Conservation (phyloP, 345 rosid species). For the Populus nigra region DNA sequence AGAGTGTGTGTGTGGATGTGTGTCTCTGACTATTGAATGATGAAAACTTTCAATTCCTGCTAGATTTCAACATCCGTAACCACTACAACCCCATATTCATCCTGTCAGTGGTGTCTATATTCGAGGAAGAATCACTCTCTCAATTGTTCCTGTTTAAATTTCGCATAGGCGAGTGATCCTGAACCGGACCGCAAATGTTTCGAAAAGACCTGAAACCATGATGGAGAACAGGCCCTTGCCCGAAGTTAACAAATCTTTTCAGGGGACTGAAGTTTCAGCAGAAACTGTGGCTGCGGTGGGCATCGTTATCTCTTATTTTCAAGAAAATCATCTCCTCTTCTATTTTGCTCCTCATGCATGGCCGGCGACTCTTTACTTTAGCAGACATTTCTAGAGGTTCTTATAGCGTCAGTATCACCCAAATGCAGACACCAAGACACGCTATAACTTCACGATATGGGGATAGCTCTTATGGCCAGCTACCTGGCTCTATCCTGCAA, state of each 20-base stretch:
- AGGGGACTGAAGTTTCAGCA: neutral
- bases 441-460: too few species aligned
- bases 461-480: too few species aligned
- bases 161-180: rapidly evolving
- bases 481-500: too few species aligned
- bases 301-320: neutral
- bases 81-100: neutral
- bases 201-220: neutral
- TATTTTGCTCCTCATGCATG: neutral
- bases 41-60: neutral
- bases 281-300: neutral
- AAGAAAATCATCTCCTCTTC: neutral
- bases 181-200: neutral
- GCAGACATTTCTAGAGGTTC: neutral
- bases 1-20: too few species aligned
- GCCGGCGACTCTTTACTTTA: neutral
- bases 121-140: neutral
- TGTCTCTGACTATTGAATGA: neutral
- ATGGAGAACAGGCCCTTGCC: neutral
- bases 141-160: neutral
- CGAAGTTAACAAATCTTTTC: neutral
- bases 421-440: too few species aligned
- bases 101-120: neutral
- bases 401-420: too few species aligned
- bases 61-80: neutral